A percentile compares a stretch with the other conserved stretches of the same genome.
Conservation (phyloP, 768 basidiomycete genomes). For the Hericium erinaceus region DNA sequence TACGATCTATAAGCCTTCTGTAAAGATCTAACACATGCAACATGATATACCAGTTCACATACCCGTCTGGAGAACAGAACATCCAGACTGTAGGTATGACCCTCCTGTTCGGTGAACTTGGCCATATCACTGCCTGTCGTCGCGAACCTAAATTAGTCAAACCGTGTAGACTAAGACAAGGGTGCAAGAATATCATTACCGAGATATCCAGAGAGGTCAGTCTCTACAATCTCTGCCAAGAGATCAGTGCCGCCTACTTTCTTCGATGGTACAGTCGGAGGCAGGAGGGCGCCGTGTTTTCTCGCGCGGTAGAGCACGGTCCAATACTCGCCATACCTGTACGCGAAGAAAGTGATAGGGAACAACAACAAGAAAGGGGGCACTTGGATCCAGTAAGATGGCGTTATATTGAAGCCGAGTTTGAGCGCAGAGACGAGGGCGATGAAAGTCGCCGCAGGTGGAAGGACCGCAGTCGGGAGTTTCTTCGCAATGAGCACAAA, state of each 20-base stretch:
- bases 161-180: not conserved
- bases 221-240: too few species aligned
- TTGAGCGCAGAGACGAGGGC: not conserved
- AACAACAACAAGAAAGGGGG: not conserved
- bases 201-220: too few species aligned
- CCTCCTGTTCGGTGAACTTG: not conserved
- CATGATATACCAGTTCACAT: not conserved
- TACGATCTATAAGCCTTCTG: not conserved
- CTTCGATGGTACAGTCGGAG: not conserved
- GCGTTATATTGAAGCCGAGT: not conserved
- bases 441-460: not conserved
- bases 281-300: not conserved
- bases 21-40: not conserved
- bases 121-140: not conserved
- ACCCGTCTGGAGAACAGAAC: not conserved
- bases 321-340: not conserved
- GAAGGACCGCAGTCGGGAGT: not conserved
- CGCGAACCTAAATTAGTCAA: not conserved
- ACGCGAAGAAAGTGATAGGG: not conserved
- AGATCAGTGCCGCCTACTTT: not conserved
- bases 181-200: not conserved
- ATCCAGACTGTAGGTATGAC: not conserved
- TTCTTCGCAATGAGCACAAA: not conserved
- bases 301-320: not conserved
- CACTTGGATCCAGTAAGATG: not conserved